Base-by-base conservation (phyloP, 768 basidiomycete species). In the Russula sp. region DNA sequence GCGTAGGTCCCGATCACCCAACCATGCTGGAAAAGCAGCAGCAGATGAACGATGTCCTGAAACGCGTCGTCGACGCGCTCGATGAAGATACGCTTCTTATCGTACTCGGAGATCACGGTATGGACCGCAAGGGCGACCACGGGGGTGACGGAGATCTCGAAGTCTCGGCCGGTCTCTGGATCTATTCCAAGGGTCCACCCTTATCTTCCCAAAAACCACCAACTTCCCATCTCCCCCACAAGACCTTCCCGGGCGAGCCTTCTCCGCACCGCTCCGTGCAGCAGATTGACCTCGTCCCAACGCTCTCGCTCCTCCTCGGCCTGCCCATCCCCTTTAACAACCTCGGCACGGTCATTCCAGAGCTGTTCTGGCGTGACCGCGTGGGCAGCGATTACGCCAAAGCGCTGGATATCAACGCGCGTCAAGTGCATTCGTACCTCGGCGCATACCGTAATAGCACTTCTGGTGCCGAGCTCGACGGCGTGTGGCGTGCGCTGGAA, bases 321-420 rank as follows among this genome's bases (percentile, higher is more conserved):
- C 77, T 97, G 2, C 93, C 95, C 0, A 90, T 99, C 45, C 97
- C 97, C 0, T 98, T 88, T 77, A 97, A 95, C 74, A 98, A 95
- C 68, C 86, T 99, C 10, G 97, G 97, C 0, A 84, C 80, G 5
- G 76, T 97, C 63, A 91, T 99, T 35, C 96, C 97, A 0, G 96
- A 98, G 70, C 75, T 96, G 10, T 98, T 99, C 74, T 83, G 82
- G 77, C 80, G 82, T 53, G 77, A 78, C 54, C 64, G 66, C 40
- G 68, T 71, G 2, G 75, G 77, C 10, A 63, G 71, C 11, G 72
- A 73, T 13, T 77, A 94, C 3, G 74, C 75, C 35, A 76, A 75
- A 5, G 94, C 93, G 0, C 78, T 94, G 13, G 72, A 82, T 59
- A 73, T 86, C 60, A 96, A 96, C 68, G 80, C 82, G 0, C 77